Evolutionary conservation across 2,329 filamentous ascomycete genomes (phyloP), one percentile per base, ranked within the genome.

Genomic region (Tolypocladium album): DNA sequence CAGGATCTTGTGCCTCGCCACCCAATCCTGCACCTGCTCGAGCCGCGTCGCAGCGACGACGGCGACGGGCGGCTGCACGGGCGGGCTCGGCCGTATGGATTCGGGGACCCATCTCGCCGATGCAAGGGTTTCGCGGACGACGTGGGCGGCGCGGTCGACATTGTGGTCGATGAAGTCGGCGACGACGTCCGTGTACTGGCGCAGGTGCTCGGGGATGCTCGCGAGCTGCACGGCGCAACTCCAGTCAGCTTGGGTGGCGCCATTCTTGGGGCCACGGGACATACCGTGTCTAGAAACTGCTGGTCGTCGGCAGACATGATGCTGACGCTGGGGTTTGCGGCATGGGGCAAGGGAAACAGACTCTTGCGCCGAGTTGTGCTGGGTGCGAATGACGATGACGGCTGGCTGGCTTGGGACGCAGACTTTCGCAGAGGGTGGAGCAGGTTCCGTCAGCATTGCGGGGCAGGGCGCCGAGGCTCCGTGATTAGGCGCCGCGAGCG

Each of bases 141-240:
- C 79, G 42, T 81, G 78, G 59, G 92, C 89, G 53, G 90, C 86
- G 61, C 82, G 80, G 68, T 96, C 90, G 73, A 96, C 87, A 70
- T 92, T 86, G 61, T 82, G 81, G 74, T 97, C 90, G 71, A 96
- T 84, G 65, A 87, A 88, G 64, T 91, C 88, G 71, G 90, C 90
- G 62, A 93, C 82, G 58, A 89, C 82, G 66, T 81, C 79, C 20
- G 88, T 87, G 73, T 91, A 92, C 64, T 79, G 80, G 63, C 83
- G 83, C 70, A 93, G 79, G 68, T 92, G 86, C 74, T 83, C 75
- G 62, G 79, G 77, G 60, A 83, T 73, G 64, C 75, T 79, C 64
- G 79, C 78, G 64, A 85, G 73, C 82, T 85, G 65, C 60, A 56
- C 59, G 31, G 31, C 42, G 31, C 56, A 43, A 43, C 55, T 56